Conservation (phyloP, 495 filamentous ascomycete species). For the Aspergillus leporis region DNA sequence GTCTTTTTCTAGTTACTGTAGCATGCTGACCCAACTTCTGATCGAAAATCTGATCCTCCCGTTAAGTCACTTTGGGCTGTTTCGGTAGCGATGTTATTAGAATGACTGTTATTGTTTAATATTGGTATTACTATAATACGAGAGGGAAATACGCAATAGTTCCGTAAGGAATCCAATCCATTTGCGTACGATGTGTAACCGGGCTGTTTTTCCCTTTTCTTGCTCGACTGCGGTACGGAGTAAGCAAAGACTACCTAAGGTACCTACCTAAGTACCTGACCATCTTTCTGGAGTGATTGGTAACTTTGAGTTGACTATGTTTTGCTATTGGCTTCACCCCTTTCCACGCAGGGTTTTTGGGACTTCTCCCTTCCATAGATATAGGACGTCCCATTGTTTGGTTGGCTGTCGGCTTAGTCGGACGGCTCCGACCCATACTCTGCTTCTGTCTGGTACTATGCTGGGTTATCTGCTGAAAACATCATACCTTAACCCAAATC, state of each 20-base stretch:
- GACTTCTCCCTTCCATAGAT: conserved; percentile 19
- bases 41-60: conserved; percentile 20
- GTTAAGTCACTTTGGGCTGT: conserved; percentile 15
- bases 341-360: conserved; percentile 20
- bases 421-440: conserved; percentile 32
- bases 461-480: conserved; percentile 21
- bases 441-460: conserved; percentile 14
- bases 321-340: conserved; percentile 34
- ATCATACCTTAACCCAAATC: conserved; percentile 23
- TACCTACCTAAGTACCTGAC: background rate
- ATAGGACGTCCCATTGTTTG: conserved; percentile 17
- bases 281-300: conserved; percentile 14
- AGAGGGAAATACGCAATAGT: background rate
- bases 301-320: conserved; percentile 14
- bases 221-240: background rate
- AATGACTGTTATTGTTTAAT: conserved; percentile 8
- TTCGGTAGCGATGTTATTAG: conserved; percentile 4
- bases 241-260: background rate
- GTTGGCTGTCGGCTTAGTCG: conserved; percentile 27
- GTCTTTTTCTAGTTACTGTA: conserved; percentile 13
- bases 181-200: conserved; percentile 6
- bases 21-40: conserved; percentile 11
- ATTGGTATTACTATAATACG: conserved; percentile 5
- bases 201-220: conserved; percentile 14
- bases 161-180: conserved; percentile 6